Evolutionary conservation across 1,139 yeast species (phyloP), one percentile per base, ranked within the genome.

Genomic region (Saccharomyces hybrid): DNA sequence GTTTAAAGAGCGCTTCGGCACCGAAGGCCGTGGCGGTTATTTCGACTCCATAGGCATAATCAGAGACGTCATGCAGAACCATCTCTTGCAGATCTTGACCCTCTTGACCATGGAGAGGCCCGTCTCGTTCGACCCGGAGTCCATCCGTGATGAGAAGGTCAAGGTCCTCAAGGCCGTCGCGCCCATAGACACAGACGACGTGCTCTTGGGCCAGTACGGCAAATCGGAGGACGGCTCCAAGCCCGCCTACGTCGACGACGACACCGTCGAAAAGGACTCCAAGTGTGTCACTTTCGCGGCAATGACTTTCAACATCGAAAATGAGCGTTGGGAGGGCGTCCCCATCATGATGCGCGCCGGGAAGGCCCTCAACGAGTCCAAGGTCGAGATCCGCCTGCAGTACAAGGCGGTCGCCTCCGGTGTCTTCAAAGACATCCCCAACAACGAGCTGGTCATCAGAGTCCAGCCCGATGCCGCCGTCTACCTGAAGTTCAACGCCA

Each of bases 1-100:
- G 24, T 91, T 93, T 77, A 95, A 95, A 75, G 99, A 93, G 75
- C 87, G 93, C 11, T 91, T 95, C 66, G 99, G 99, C 56, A 93
- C 99, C 49, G 97, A 93, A 74, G 99, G 99, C 58, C 84, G 99
- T 69, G 99, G 99, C 62, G 99, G 99, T 44, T 93, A 93, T 76
- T 93, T 95, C 69, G 98, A 95, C 73, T 78, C 79, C 58, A 89
- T 91, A 67, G 99, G 99, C 56, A 93, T 93, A 67, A 88, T 93
- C 62, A 84, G 99, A 73, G 99, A 93, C 70, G 98, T 93, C 53
- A 91, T 95, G 90, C 99, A 93, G 76, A 93, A 93, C 78, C 99
- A 93, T 74, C 75, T 93, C 68, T 78, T 93, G 67, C 99, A 93
- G 75, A 95, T 93, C 28, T 76, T 93, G 70, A 90, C 98, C 6